A percentile compares a stretch with the other conserved stretches of the same genome.
Conservation (phyloP, 2,329 filamentous ascomycete genomes). For the Botrytis cinerea region DNA sequence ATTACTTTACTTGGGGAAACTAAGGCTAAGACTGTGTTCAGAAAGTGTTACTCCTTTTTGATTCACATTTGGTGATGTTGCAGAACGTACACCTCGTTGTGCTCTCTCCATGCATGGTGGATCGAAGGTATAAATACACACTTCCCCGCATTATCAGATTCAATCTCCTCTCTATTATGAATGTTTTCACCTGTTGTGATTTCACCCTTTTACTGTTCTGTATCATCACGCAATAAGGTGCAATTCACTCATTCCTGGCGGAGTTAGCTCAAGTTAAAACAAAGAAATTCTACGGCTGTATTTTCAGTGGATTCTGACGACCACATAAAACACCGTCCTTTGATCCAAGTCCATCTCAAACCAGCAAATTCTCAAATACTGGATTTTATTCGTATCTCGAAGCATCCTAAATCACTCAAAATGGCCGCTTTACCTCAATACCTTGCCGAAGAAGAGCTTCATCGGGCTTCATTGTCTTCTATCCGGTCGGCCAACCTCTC, state of each 20-base stretch:
- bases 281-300: neutral
- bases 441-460: conserved; percentile 30
- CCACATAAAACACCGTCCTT: neutral
- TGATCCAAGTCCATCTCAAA: neutral
- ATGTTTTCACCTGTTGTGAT: neutral
- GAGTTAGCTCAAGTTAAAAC: neutral
- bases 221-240: conserved; percentile 20
- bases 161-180: neutral
- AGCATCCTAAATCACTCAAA: neutral
- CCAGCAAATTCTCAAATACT: neutral
- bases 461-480: conserved; percentile 31
- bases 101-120: neutral
- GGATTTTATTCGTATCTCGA: neutral
- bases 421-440: conserved; percentile 35
- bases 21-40: neutral
- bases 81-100: conserved; percentile 3
- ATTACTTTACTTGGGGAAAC: neutral
- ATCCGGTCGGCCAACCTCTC: conserved; percentile 45
- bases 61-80: conserved; percentile 13
- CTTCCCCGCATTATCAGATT: conserved; percentile 20
- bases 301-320: neutral
- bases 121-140: conserved; percentile 4
- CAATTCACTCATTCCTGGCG: conserved; percentile 4
- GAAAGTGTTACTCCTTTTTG: neutral
- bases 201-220: neutral